Evolutionary conservation across 371 early-diverging fungal genomes (phyloP).

Genomic region (Circinella umbellata): DNA sequence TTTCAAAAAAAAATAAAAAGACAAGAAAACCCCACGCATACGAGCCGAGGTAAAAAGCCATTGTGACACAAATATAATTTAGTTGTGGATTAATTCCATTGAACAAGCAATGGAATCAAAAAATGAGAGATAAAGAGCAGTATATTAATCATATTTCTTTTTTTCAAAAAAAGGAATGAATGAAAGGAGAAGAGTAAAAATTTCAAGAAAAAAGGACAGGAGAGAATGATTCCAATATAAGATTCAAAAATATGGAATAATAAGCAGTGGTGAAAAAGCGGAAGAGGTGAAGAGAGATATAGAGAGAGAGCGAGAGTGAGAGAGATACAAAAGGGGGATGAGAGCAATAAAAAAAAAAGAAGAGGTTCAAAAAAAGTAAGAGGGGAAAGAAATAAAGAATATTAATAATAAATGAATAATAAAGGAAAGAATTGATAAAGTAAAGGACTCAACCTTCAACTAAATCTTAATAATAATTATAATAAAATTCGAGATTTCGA

Average conservation of each 20-base stretch:
- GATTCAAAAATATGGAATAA: too few relatives aligned
- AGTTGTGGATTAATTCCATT: neutral
- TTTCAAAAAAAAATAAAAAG: too few relatives aligned
- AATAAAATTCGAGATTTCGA: too few relatives aligned
- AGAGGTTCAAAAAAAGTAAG: neutral
- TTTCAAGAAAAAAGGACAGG: conserved; percentile 5
- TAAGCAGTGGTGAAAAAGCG: too few relatives aligned
- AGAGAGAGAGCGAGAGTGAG: neutral
- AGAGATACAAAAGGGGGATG: neutral
- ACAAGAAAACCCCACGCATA: too few relatives aligned
- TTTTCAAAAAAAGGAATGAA: conserved; percentile 1
- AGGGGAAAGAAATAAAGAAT: too few relatives aligned
- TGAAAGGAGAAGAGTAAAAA: neutral
- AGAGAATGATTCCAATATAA: neutral
- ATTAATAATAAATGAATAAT: neutral
- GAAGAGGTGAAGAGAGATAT: neutral
- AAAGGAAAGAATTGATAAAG: conserved; percentile 2
- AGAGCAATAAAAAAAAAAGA: neutral
- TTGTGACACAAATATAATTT: neutral
- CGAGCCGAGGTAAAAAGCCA: too few relatives aligned
- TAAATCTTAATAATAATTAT: neutral
- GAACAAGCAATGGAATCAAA: conserved; percentile 15
- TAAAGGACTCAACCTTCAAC: conserved; percentile 5
- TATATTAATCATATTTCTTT: conserved; percentile 3
- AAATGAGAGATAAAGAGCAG: neutral